phyloP scores from a whole-genome alignment of 2,329 filamentous ascomycete genomes.

The Sordariomycetes sp. region DNA sequence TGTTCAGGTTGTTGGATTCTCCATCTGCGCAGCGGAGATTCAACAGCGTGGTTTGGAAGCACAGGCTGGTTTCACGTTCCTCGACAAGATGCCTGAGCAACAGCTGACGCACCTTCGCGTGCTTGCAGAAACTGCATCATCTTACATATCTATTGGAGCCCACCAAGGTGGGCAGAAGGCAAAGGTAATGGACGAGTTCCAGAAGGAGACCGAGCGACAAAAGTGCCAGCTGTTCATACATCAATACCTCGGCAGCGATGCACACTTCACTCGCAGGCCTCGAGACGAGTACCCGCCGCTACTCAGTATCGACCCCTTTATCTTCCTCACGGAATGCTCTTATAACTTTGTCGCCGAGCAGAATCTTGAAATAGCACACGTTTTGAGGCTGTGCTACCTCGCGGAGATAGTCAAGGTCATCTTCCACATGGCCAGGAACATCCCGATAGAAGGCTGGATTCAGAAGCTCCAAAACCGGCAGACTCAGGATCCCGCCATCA shows the following conservation, averaged over 20 bases:
- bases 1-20: slow-evolving; percentile 64
- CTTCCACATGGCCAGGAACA: slow-evolving; percentile 46
- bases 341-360: slow-evolving; percentile 61
- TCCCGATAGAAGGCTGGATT: slow-evolving; percentile 39
- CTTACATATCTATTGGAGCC: slow-evolving; percentile 39
- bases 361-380: slow-evolving; percentile 64
- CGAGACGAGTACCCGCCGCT: slow-evolving; percentile 46
- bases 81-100: slow-evolving; percentile 79
- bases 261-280: slow-evolving; percentile 27
- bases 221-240: slow-evolving; percentile 67
- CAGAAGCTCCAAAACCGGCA: slow-evolving; percentile 31
- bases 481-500: slow-evolving; percentile 34
- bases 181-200: slow-evolving; percentile 47
- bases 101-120: slow-evolving; percentile 80
- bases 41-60: slow-evolving; percentile 78
- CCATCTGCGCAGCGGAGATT: slow-evolving; percentile 84
- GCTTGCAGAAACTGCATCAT: slow-evolving; percentile 77
- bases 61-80: slow-evolving; percentile 61
- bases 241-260: slow-evolving; percentile 36
- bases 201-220: slow-evolving; percentile 59
- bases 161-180: background rate
- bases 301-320: slow-evolving; percentile 61
- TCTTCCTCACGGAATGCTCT: slow-evolving; percentile 73
- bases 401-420: slow-evolving; percentile 84
- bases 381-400: slow-evolving; percentile 80